A percentile compares a stretch with the other conserved stretches of the same genome.
phyloP scores from a whole-genome alignment of 371 early-diverging fungal species.

The Massospora cicadina region DNA sequence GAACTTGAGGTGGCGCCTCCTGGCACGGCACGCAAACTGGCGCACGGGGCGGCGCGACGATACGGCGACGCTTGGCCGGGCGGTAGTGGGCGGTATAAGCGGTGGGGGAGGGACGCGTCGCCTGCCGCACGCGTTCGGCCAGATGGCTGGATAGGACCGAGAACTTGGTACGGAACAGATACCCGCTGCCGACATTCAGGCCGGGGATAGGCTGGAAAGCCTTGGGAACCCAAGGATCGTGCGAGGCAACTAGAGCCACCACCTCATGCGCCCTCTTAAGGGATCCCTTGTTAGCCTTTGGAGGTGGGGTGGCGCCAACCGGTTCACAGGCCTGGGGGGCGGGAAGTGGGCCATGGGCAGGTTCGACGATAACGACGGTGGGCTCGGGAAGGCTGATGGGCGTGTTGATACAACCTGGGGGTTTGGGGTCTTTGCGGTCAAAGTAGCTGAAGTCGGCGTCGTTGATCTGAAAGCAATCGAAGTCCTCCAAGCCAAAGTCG shows the following conservation, averaged over 20 bases:
- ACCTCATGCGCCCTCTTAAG: background rate
- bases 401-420: background rate
- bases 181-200: background rate
- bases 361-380: background rate
- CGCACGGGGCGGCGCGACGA: background rate
- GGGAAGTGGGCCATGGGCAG: background rate
- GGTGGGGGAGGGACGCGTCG: background rate
- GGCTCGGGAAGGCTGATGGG: background rate
- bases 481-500: background rate
- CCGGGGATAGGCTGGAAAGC: background rate
- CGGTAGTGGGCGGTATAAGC: background rate
- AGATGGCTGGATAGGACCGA: background rate
- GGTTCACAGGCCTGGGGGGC: background rate
- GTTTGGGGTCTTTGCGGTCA: background rate
- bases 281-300: too few relatives aligned
- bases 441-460: background rate
- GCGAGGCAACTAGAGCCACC: background rate
- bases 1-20: background rate
- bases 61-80: background rate
- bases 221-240: background rate
- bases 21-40: background rate
- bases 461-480: background rate
- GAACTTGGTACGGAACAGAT: background rate
- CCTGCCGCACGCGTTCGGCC: background rate
- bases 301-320: background rate